phyloP scores from a whole-genome alignment of 768 basidiomycete species.

The Kwoniella shandongensis region DNA sequence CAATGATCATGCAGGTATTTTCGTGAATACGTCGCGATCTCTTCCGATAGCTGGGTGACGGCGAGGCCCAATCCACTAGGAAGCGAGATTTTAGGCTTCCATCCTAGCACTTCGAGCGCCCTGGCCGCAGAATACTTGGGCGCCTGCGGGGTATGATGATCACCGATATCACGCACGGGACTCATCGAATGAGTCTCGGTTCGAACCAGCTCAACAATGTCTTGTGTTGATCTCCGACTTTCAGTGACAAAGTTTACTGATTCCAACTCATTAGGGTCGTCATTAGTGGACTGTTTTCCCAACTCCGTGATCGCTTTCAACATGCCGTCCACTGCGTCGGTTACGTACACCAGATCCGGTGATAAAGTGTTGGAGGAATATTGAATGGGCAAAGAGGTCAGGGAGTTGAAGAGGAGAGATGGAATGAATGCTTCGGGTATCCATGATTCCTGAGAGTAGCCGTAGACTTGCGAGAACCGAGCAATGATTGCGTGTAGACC shows the following conservation, averaged over 20 bases:
- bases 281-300: neutral
- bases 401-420: slow-evolving; percentile 37
- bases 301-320: slow-evolving; percentile 32
- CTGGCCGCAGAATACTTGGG: slow-evolving; percentile 19
- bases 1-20: slow-evolving; percentile 32
- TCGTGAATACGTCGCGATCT: slow-evolving; percentile 32
- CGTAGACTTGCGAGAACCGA: slow-evolving; percentile 49
- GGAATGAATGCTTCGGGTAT: slow-evolving; percentile 45
- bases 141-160: slow-evolving; percentile 12
- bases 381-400: slow-evolving; percentile 48
- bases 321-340: slow-evolving; percentile 47
- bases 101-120: slow-evolving; percentile 34
- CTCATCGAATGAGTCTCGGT: slow-evolving; percentile 39
- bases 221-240: slow-evolving; percentile 25
- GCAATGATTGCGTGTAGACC: slow-evolving; percentile 27
- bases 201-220: slow-evolving; percentile 44
- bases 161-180: slow-evolving; percentile 40
- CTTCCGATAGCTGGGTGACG: slow-evolving; percentile 24
- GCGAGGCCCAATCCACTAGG: slow-evolving; percentile 39
- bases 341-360: slow-evolving; percentile 43
- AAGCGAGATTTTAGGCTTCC: slow-evolving; percentile 36
- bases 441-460: slow-evolving; percentile 22
- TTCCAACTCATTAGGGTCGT: slow-evolving; percentile 11
- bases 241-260: slow-evolving; percentile 46
- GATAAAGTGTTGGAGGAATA: slow-evolving; percentile 35